These are phyloP conservation scores for Calonectria pteridis DNA, from an alignment of 2,329 filamentous ascomycete genomes.

Conservation along the genomic window DNA sequence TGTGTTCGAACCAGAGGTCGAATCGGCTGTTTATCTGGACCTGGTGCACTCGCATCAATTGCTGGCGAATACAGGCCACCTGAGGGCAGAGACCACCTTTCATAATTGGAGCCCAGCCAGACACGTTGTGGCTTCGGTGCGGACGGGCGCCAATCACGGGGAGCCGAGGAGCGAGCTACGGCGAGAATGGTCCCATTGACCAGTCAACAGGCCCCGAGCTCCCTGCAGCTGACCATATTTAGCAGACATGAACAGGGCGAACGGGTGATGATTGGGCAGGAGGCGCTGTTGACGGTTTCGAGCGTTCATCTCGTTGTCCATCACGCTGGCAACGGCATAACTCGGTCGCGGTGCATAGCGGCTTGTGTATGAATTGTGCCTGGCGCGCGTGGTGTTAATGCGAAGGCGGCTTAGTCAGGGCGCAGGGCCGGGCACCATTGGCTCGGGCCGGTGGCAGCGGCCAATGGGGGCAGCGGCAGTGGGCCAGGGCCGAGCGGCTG, in stretches of 20 bases:
- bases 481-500: background rate
- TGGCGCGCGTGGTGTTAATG: background rate
- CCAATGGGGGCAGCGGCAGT: background rate
- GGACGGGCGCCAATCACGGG: background rate
- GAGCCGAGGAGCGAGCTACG: background rate
- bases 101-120: background rate
- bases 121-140: background rate
- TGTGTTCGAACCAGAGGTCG: background rate
- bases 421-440: background rate
- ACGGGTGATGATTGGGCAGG: background rate
- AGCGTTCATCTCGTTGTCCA: background rate
- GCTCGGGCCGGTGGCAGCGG: background rate
- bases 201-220: background rate
- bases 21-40: background rate
- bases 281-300: background rate
- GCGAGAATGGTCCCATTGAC: background rate
- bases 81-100: background rate
- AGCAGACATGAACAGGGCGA: background rate
- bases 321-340: conserved; percentile 1
- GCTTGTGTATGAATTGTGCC: background rate
- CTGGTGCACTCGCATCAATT: background rate
- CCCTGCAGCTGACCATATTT: background rate
- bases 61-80: background rate
- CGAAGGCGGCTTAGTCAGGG: background rate
- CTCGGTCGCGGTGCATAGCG: background rate